Evolutionary conservation across 1,284 basidiomycete genomes (phyloP).

Genomic region (Naganishia cerealis): DNA sequence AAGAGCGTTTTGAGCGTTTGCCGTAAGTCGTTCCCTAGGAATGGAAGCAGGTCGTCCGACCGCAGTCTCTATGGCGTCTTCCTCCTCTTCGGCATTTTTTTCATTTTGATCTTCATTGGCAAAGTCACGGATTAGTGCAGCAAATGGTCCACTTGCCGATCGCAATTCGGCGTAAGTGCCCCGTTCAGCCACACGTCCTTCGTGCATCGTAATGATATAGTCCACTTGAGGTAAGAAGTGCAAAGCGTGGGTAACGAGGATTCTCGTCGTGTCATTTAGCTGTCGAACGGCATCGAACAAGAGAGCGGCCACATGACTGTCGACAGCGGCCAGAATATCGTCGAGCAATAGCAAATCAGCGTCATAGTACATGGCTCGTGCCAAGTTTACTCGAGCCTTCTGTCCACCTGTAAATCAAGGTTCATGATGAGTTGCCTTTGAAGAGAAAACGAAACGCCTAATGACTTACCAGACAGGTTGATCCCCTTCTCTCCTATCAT

Average conservation of each 20-base stretch:
- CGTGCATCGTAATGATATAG: slow-evolving; percentile 57
- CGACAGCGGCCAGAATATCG: slow-evolving; percentile 68
- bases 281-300: slow-evolving; percentile 79
- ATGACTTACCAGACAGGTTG: slow-evolving; percentile 49
- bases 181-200: slow-evolving; percentile 72
- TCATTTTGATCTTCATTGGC: slow-evolving; percentile 60
- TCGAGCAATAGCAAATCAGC: slow-evolving; percentile 84
- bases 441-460: slow-evolving; percentile 27
- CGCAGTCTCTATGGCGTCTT: slow-evolving; percentile 51
- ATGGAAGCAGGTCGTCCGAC: slow-evolving; percentile 39
- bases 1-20: slow-evolving; percentile 49
- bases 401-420: slow-evolving; percentile 65
- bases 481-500: slow-evolving; percentile 83
- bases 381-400: slow-evolving; percentile 68
- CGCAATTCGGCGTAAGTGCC: slow-evolving; percentile 73
- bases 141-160: slow-evolving; percentile 65
- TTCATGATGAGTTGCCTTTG: slow-evolving; percentile 40
- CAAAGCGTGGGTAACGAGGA: slow-evolving; percentile 62
- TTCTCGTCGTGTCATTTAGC: slow-evolving; percentile 68
- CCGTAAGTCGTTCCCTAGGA: slow-evolving; percentile 45
- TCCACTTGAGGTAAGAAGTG: slow-evolving; percentile 56
- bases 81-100: slow-evolving; percentile 51
- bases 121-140: slow-evolving; percentile 68
- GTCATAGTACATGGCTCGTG: slow-evolving; percentile 79
- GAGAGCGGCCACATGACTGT: slow-evolving; percentile 53